Evolutionary conservation across 768 basidiomycete species (phyloP).

Genomic region (Auriculariales sp.): DNA sequence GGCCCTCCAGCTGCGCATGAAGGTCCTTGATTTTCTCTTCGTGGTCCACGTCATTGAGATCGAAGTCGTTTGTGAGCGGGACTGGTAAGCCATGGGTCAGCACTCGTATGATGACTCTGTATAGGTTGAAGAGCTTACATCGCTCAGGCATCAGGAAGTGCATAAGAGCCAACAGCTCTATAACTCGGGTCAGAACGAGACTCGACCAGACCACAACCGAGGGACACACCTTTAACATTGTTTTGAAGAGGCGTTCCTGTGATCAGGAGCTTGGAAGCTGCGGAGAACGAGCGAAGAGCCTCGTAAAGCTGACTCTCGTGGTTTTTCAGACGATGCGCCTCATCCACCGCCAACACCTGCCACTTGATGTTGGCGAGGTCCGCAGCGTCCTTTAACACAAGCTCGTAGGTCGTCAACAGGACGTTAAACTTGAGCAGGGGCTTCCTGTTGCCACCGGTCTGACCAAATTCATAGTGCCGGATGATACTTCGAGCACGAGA

Average conservation of each 20-base stretch:
- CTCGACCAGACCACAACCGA: background rate
- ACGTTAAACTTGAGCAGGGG: slow-evolving; percentile 81
- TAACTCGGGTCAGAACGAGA: slow-evolving; percentile 7
- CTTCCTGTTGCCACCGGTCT: slow-evolving; percentile 52
- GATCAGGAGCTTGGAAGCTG: slow-evolving; percentile 87
- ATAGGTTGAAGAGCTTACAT: slow-evolving; percentile 37
- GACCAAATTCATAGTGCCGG: slow-evolving; percentile 81
- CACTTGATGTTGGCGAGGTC: slow-evolving; percentile 91
- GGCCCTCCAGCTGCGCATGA: slow-evolving; percentile 78
- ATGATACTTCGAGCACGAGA: slow-evolving; percentile 81
- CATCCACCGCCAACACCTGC: slow-evolving; percentile 93
- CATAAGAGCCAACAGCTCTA: slow-evolving; percentile 93
- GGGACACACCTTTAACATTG: slow-evolving; percentile 79
- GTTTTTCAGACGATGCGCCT: slow-evolving; percentile 97
- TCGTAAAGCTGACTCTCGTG: slow-evolving; percentile 95
- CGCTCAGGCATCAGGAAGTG: slow-evolving; percentile 99
- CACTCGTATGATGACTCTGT: background rate
- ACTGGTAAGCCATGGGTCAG: slow-evolving; percentile 31
- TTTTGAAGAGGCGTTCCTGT: slow-evolving; percentile 98
- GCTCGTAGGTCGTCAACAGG: slow-evolving; percentile 90
- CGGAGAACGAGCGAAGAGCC: slow-evolving; percentile 75
- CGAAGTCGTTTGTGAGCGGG: slow-evolving; percentile 87
- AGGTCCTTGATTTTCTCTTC: slow-evolving; percentile 92
- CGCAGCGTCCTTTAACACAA: slow-evolving; percentile 77
- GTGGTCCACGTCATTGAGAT: slow-evolving; percentile 84